Conservation (phyloP, 2,329 filamentous ascomycete species). For the Botrytis sinoallii region DNA sequence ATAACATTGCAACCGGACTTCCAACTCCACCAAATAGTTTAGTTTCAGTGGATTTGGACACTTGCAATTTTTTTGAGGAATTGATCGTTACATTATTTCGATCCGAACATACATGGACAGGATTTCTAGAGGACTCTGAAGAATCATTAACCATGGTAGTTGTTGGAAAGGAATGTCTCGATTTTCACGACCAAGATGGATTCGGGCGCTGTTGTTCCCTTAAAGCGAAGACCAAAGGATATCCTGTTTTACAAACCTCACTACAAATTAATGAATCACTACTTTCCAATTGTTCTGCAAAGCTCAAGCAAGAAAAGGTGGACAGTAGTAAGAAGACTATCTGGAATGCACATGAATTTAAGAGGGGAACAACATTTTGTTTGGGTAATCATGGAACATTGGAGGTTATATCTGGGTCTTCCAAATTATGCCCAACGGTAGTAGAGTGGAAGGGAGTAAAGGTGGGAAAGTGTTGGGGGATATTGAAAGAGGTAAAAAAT, state of each 20-base stretch:
- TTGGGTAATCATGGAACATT: slow-evolving; percentile 2
- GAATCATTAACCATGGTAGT: slow-evolving; percentile 24
- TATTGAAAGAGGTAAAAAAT: slow-evolving; percentile 20
- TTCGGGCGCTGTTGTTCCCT: slow-evolving; percentile 15
- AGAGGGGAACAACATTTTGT: neutral
- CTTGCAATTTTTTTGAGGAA: slow-evolving; percentile 10
- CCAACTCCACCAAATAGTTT: neutral
- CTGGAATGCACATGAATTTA: neutral
- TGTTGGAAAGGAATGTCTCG: slow-evolving; percentile 20
- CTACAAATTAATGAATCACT: slow-evolving; percentile 13
- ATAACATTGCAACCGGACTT: neutral
- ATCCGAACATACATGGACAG: slow-evolving; percentile 19
- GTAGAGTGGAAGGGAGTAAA: slow-evolving; percentile 7
- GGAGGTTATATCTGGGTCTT: slow-evolving; percentile 1
- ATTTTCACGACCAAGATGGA: slow-evolving; percentile 16
- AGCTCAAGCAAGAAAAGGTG: neutral
- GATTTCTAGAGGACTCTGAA: slow-evolving; percentile 21
- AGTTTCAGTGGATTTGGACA: neutral
- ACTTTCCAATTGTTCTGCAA: neutral
- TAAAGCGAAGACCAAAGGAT: neutral
- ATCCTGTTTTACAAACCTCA: slow-evolving; percentile 1
- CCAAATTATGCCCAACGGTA: neutral
- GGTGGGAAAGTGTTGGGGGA: neutral
- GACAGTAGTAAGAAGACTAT: neutral
- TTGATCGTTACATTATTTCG: slow-evolving; percentile 11